Base-by-base conservation (phyloP, 805 yeast species). In the Metschnikowia reukaufii region DNA sequence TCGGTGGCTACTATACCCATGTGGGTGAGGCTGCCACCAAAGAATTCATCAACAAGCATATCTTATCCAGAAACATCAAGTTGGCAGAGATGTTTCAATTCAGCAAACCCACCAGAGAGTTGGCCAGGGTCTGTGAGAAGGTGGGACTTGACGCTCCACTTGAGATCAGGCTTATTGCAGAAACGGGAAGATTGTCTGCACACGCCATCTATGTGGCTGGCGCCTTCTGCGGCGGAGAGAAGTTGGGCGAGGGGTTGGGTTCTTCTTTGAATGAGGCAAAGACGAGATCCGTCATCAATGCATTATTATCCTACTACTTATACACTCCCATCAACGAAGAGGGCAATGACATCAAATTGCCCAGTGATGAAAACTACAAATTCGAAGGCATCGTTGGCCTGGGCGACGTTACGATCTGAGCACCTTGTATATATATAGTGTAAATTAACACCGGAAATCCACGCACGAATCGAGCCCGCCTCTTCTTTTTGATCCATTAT, bases 171-270 rank as follows among this genome's bases (percentile, higher is more conserved):
- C 76, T 94, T 49, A 72, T 94, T 46, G 91, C 96, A 29, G 99
- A 94, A 68, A 86, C 96, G 23, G 99, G 99, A 65, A 81, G 99
- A 67, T 73, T 76, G 59, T 82, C 96, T 2, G 77, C 80, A 48
- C 82, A 86, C 39, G 96, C 99, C 19, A 84, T 90, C 32, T 94
- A 81, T 57, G 86, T 92, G 12, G 96, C 92, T 29, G 98, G 97
- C 42, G 94, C 88, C 1, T 94, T 90, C 66, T 76, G 86, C 48
- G 98, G 97, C 30, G 74, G 76, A 12, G 81, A 82, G 53, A 83
- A 88, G 67, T 74, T 94, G 45, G 97, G 97, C 42, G 97, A 94
- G 67, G 97, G 97, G 35, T 89, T 86, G 62, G 99, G 98, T 31
- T 75, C 95, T 6, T 86, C 96, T 23, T 73, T 94, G 59, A 81